Evolutionary conservation across 495 filamentous ascomycete species (phyloP).

Genomic region (Trichoderma virens): DNA sequence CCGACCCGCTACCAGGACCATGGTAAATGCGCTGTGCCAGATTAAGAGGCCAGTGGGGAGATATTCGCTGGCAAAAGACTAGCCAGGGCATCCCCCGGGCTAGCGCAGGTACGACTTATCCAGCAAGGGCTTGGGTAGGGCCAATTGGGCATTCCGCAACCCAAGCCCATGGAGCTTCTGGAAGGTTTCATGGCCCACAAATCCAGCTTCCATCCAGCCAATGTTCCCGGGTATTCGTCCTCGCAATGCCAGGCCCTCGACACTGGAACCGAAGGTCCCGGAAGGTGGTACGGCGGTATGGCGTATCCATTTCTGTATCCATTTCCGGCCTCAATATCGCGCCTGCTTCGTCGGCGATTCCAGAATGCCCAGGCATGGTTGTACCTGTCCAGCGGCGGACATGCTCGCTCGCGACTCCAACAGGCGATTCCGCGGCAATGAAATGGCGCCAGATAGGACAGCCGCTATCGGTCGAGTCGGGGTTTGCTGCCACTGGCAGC

Average conservation of each 20-base stretch:
- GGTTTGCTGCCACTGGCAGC: neutral
- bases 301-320: conserved; percentile 7
- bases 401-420: neutral
- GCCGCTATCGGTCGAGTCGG: neutral
- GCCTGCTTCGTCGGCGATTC: conserved; percentile 4
- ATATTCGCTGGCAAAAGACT: neutral
- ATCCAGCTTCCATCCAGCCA: conserved; percentile 1
- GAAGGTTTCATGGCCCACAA: conserved; percentile 6
- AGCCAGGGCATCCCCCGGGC: conserved; percentile 1
- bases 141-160: conserved; percentile 8
- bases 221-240: neutral
- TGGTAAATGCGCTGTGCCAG: conserved; percentile 4
- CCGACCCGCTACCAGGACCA: conserved; percentile 4
- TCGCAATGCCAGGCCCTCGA: neutral
- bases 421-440: conserved; percentile 1
- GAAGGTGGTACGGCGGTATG: neutral
- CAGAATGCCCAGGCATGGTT: neutral
- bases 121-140: neutral
- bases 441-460: conserved; percentile 6
- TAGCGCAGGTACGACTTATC: conserved; percentile 7
- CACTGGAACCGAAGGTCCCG: conserved; percentile 3
- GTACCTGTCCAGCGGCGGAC: neutral
- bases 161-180: conserved; percentile 8
- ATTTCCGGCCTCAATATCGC: conserved; percentile 1
- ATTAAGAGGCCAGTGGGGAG: neutral